Evolutionary conservation across 1,284 basidiomycete species (phyloP).

Genomic region (Sphaerobolus stellatus): DNA sequence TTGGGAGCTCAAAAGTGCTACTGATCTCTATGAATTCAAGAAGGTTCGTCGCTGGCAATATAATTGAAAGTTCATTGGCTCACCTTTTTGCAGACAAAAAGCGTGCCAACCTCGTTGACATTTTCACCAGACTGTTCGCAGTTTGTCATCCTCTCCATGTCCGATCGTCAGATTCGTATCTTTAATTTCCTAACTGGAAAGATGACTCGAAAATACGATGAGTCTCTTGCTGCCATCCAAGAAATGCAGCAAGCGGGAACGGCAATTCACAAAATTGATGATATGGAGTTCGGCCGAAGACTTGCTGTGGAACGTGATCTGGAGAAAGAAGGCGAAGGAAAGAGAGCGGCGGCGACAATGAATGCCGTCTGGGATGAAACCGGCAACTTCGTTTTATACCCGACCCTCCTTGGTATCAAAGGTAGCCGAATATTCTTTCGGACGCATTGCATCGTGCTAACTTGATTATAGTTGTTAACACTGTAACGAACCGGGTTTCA

Average conservation of each 20-base stretch:
- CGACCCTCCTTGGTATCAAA: slow-evolving; percentile 93
- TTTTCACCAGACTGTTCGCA: slow-evolving; percentile 86
- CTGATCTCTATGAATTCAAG: slow-evolving; percentile 97
- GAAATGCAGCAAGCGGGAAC: slow-evolving; percentile 98
- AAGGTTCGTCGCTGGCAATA: slow-evolving; percentile 60
- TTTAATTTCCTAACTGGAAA: slow-evolving; percentile 93
- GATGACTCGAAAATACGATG: slow-evolving; percentile 91
- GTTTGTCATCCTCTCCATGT: slow-evolving; percentile 90
- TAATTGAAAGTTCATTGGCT: neutral
- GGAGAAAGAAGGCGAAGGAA: slow-evolving; percentile 74
- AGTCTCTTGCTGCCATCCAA: slow-evolving; percentile 87
- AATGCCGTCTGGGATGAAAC: slow-evolving; percentile 97
- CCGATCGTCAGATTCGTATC: slow-evolving; percentile 90
- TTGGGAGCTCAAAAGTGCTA: slow-evolving; percentile 90
- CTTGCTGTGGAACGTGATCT: slow-evolving; percentile 91
- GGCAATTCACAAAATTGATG: slow-evolving; percentile 87
- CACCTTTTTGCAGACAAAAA: slow-evolving; percentile 66
- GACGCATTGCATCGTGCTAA: neutral
- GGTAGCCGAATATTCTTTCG: slow-evolving; percentile 46
- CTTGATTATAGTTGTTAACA: slow-evolving; percentile 77
- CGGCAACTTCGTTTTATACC: slow-evolving; percentile 91
- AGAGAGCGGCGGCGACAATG: slow-evolving; percentile 68
- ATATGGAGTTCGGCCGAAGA: slow-evolving; percentile 99
- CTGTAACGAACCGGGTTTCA: slow-evolving; percentile 89
- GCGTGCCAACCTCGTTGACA: slow-evolving; percentile 86